Conservation (phyloP, 176 grass and related monocot species). For the Musa beccarii region DNA sequence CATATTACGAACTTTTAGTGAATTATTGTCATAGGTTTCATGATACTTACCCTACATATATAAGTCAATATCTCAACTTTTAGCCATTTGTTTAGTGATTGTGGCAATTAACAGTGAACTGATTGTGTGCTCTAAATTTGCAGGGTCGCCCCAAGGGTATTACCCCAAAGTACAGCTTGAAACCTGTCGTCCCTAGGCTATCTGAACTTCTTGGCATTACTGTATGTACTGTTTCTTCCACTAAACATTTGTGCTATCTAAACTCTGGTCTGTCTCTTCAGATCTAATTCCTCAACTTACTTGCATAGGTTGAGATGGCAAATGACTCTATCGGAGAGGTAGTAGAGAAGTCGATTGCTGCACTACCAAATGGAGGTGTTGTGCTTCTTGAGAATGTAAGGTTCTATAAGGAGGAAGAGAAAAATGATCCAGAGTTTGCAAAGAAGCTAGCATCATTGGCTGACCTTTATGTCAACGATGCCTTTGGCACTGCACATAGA, state of each 20-base stretch:
- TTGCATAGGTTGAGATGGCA: slow-evolving; percentile 1
- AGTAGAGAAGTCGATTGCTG: not conserved
- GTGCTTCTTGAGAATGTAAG: slow-evolving; percentile 6
- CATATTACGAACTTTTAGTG: too few relatives aligned
- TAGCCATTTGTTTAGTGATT: too few relatives aligned
- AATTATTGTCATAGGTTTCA: too few relatives aligned
- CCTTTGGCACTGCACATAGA: slow-evolving; percentile 1
- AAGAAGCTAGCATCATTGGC: not conserved
- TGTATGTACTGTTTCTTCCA: not conserved
- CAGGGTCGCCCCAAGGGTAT: not conserved
- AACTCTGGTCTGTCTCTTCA: not conserved
- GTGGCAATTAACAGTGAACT: too few relatives aligned
- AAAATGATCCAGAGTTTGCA: not conserved
- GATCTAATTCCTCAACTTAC: not conserved
- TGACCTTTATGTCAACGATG: slow-evolving; percentile 6
- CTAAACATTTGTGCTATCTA: not conserved
- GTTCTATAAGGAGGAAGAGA: slow-evolving; percentile 1
- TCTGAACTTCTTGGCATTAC: not conserved
- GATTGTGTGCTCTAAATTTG: too few relatives aligned
- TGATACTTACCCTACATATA: too few relatives aligned
- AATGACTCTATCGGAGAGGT: not conserved
- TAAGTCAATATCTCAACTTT: too few relatives aligned
- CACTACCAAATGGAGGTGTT: slow-evolving; percentile 5
- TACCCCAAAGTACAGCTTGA: slow-evolving; percentile 4
- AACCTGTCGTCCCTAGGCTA: not conserved